Conservation (phyloP, 306 rosid species). For the Pyrus betulifolia region DNA sequence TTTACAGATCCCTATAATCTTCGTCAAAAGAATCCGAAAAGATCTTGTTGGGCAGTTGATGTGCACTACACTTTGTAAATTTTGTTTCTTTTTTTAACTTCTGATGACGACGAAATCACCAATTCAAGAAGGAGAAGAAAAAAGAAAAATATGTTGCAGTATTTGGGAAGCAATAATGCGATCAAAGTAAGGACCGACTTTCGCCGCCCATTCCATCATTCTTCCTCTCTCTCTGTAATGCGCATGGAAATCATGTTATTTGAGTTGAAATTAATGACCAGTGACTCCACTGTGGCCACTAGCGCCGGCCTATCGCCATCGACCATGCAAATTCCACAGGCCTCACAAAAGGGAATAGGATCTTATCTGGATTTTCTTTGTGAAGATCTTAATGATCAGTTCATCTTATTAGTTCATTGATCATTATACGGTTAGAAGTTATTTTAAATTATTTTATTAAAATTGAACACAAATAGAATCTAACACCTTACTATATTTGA, state of each 20-base stretch:
- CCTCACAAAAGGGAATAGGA: not conserved
- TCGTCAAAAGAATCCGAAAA: too few relatives aligned
- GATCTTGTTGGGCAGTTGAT: not conserved
- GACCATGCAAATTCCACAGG: too few relatives aligned
- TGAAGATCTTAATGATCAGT: fast-evolving
- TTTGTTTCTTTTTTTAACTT: too few relatives aligned
- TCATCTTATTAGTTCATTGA: too few relatives aligned
- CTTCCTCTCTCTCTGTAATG: not conserved
- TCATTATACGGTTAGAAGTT: fast-evolving
- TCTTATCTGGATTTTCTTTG: fast-evolving
- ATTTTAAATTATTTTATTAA: too few relatives aligned
- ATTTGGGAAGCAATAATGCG: not conserved
- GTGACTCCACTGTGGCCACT: not conserved
- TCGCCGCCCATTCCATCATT: not conserved
- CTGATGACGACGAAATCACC: not conserved
- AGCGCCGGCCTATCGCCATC: not conserved
- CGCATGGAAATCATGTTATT: not conserved
- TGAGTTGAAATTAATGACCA: not conserved
- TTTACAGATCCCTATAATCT: fast-evolving
- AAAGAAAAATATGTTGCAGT: not conserved
- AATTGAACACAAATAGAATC: fast-evolving
- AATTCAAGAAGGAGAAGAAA: not conserved
- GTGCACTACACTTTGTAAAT: not conserved
- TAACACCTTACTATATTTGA: fast-evolving
- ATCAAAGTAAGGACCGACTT: conserved; percentile 5